Evolutionary conservation across 2,329 filamentous ascomycete genomes (phyloP).

Genomic region (Chaetomium globosum): DNA sequence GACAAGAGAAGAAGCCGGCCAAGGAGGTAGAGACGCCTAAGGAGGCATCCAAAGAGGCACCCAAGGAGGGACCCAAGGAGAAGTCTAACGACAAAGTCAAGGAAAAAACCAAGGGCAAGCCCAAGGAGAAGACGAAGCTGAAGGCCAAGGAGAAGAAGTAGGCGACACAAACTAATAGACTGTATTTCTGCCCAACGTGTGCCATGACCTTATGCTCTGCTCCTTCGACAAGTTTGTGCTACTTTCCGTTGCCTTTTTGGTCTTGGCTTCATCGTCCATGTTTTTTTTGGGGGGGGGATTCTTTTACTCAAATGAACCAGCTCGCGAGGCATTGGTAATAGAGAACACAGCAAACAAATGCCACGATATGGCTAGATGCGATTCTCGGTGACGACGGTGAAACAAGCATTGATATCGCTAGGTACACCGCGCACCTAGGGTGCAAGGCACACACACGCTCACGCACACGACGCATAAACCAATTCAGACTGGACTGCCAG

Average conservation of each 20-base stretch:
- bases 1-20: slow-evolving; percentile 33
- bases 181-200: slow-evolving; percentile 7
- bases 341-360: background rate
- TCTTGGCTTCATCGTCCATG: background rate
- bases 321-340: background rate
- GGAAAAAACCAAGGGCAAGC: slow-evolving; percentile 21
- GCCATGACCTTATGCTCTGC: background rate
- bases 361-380: background rate
- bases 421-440: background rate
- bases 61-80: slow-evolving; percentile 21
- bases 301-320: background rate
- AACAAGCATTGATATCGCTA: background rate
- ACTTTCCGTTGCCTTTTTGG: background rate
- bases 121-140: slow-evolving; percentile 26
- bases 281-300: background rate
- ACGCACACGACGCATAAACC: background rate
- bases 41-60: slow-evolving; percentile 28
- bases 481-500: background rate
- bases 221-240: background rate
- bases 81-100: slow-evolving; percentile 23
- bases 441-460: background rate
- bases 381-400: no score
- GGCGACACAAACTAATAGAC: slow-evolving; percentile 16
- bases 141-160: slow-evolving; percentile 31
- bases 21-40: slow-evolving; percentile 30